phyloP scores from a whole-genome alignment of 371 early-diverging fungal species.

The Dichotomocladium elegans region DNA sequence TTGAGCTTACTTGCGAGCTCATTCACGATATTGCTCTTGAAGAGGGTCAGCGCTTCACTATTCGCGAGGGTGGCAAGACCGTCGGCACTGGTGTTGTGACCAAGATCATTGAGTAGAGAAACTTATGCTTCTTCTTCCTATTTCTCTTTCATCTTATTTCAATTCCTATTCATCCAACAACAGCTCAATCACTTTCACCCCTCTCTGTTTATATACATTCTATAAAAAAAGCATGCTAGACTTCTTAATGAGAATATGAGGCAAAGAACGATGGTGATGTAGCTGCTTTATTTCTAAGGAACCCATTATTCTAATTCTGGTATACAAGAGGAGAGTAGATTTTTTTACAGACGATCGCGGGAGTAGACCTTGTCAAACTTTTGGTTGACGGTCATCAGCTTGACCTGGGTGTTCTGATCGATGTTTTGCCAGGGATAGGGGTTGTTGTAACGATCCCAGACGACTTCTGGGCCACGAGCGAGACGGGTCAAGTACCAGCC shows the following conservation, averaged over 20 bases:
- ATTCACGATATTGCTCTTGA: conserved; percentile 83
- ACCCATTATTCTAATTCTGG: not conserved
- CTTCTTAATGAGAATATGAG: too few species aligned
- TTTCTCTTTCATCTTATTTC: too few species aligned
- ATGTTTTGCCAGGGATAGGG: conserved; percentile 52
- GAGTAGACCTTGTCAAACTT: conserved; percentile 41
- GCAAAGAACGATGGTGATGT: not conserved
- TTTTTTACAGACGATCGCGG: conserved; percentile 24
- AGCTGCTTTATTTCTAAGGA: not conserved
- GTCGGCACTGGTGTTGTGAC: conserved; percentile 88
- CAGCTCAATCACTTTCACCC: too few species aligned
- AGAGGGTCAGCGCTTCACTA: conserved; percentile 92
- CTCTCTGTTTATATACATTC: not conserved
- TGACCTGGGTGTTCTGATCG: conserved; percentile 47
- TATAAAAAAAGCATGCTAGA: not conserved
- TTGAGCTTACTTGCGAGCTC: conserved; percentile 81
- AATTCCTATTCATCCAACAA: too few species aligned
- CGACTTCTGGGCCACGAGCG: conserved; percentile 43
- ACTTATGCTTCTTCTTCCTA: too few species aligned
- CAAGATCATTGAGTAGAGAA: conserved; percentile 34
- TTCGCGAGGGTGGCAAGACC: conserved; percentile 97
- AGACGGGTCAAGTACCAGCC: not conserved
- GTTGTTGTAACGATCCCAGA: conserved; percentile 45
- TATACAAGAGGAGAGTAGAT: not conserved
- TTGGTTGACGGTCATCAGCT: conserved; percentile 49